Evolutionary conservation across 164 flowering plant species (phyloP).

Genomic region (Aristolochia californica): DNA sequence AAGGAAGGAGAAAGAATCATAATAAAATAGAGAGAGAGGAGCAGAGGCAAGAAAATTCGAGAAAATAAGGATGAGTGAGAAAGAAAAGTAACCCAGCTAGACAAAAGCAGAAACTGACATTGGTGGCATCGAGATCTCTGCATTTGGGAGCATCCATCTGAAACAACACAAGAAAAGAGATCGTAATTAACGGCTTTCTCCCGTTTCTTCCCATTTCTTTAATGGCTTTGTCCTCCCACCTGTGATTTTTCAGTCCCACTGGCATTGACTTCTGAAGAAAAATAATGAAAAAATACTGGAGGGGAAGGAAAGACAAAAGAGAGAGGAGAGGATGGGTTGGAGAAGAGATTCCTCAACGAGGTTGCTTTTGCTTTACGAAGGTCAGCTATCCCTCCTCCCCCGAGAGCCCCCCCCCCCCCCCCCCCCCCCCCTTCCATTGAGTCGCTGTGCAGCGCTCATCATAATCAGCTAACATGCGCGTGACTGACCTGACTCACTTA

Average conservation of each 20-base stretch:
- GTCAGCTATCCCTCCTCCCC: conserved; percentile 15
- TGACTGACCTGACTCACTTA: no score
- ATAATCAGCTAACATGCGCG: no score
- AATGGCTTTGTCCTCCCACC: neutral
- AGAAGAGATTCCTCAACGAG: conserved; percentile 25
- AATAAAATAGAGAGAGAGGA: neutral
- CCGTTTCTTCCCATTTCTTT: conserved; percentile 6
- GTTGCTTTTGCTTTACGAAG: conserved; percentile 25
- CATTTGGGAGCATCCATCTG: conserved; percentile 8
- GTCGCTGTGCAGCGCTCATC: no score
- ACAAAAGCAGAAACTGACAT: conserved; percentile 10
- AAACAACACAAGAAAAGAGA: conserved; percentile 18
- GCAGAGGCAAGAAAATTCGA: neutral
- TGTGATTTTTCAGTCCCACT: conserved; percentile 4
- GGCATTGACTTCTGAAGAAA: conserved; percentile 19
- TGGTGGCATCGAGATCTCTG: conserved; percentile 14
- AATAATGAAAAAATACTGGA: neutral
- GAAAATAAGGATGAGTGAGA: no score
- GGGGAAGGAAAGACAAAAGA: neutral
- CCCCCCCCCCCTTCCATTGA: no score
- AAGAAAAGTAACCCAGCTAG: conserved; percentile 1
- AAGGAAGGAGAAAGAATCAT: neutral
- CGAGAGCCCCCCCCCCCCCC: neutral
- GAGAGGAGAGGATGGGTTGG: neutral
- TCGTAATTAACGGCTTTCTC: conserved; percentile 39